phyloP scores from a whole-genome alignment of 768 basidiomycete genomes.

The Tricholomella constricta region DNA sequence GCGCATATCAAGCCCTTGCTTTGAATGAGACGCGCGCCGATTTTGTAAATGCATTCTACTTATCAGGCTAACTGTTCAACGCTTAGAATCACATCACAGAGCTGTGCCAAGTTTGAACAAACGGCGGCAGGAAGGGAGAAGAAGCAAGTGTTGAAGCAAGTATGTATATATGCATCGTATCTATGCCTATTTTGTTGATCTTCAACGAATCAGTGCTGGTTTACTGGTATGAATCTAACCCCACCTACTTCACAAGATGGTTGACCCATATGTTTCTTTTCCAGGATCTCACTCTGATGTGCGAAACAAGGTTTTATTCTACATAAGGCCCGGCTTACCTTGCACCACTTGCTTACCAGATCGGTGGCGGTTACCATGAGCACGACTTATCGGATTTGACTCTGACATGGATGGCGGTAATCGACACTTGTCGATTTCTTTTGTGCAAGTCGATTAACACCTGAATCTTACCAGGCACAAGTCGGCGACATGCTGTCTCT shows the following conservation, averaged over 20 bases:
- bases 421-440: slow-evolving; percentile 22
- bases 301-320: background rate
- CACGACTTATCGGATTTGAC: slow-evolving; percentile 71
- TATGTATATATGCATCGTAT: slow-evolving; percentile 20
- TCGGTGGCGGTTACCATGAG: slow-evolving; percentile 68
- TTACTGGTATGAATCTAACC: slow-evolving; percentile 48
- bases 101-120: slow-evolving; percentile 65
- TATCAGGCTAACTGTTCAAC: no score
- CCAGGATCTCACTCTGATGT: slow-evolving; percentile 46
- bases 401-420: slow-evolving; percentile 64
- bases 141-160: slow-evolving; percentile 65
- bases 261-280: background rate
- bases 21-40: slow-evolving; percentile 67
- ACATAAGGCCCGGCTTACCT: background rate
- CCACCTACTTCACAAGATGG: background rate
- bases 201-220: slow-evolving; percentile 60
- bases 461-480: slow-evolving; percentile 45
- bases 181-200: background rate
- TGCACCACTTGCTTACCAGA: slow-evolving; percentile 34
- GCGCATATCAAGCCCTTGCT: slow-evolving; percentile 71
- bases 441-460: no score
- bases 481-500: slow-evolving; percentile 56
- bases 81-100: no score
- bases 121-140: slow-evolving; percentile 51
- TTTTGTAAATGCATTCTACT: slow-evolving; percentile 52